Evolutionary conservation across 2,329 filamentous ascomycete genomes (phyloP).

Genomic region (Monilinia aucupariae): DNA sequence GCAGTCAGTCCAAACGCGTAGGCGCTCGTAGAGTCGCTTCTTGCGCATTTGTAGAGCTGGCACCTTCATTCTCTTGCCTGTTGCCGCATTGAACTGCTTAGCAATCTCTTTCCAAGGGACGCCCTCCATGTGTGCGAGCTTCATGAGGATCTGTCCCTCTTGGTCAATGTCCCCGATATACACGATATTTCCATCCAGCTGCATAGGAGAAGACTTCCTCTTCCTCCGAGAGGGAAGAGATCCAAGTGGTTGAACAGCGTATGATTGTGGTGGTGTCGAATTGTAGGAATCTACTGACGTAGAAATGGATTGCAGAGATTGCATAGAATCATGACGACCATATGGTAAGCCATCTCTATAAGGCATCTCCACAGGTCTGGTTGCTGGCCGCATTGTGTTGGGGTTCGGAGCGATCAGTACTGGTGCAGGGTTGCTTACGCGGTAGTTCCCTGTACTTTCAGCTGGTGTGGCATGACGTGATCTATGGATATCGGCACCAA

Average conservation of each 20-base stretch:
- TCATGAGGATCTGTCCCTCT: conserved; percentile 35
- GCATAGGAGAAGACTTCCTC: conserved; percentile 25
- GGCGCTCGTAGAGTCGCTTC: conserved; percentile 35
- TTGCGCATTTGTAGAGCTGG: conserved; percentile 38
- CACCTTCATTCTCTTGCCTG: conserved; percentile 32
- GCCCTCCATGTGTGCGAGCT: conserved; percentile 33
- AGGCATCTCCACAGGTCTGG: conserved; percentile 13
- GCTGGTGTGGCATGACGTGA: conserved; percentile 20
- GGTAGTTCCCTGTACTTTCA: conserved; percentile 16
- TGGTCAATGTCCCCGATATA: conserved; percentile 25
- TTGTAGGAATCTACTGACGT: conserved; percentile 22
- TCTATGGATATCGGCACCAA: conserved; percentile 17
- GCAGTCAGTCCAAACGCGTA: conserved; percentile 27
- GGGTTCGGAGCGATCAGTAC: conserved; percentile 30
- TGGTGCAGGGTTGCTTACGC: conserved; percentile 20
- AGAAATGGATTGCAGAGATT: conserved; percentile 27
- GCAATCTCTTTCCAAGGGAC: conserved; percentile 36
- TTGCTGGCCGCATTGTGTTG: conserved; percentile 19
- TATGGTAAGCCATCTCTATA: conserved; percentile 16
- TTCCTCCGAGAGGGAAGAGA: conserved; percentile 21
- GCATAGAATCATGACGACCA: conserved; percentile 25
- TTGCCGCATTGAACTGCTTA: conserved; percentile 31
- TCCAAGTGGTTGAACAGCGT: background rate
- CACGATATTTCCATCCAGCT: conserved; percentile 17
- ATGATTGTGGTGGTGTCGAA: conserved; percentile 21